Base-by-base conservation (phyloP, 2,329 filamentous ascomycete genomes). In the Aureobasidium mangrovei region DNA sequence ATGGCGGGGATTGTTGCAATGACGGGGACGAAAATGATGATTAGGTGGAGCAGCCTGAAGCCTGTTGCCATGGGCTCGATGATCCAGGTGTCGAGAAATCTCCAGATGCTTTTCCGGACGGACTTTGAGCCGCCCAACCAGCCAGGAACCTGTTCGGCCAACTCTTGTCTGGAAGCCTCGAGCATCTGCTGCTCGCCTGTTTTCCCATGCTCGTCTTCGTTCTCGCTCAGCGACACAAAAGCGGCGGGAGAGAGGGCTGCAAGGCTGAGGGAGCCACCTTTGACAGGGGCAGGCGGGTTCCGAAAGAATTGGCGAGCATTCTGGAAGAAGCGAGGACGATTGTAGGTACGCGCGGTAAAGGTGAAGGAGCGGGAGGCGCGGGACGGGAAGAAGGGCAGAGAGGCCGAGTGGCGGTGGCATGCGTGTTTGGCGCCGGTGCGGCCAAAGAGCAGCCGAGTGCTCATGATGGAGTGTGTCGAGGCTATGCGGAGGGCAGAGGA, bases 181-280 rank as follows among this genome's bases (percentile, higher is more conserved):
- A 96, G 79, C 91, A 96, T 96, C 60, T 88, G 85, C 69, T 80
- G 80, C 71, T 96, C 91, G 28, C 82, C 81, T 2, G 91, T 95
- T 64, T 85, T 76, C 28, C 72, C 73, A 61, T 74, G 69, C 42
- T 69, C 66, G 9, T 76, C 70, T 8, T 68, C 63, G 42, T 78
- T 71, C 58, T 80, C 74, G 46, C 76, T 75, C 41, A 84, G 70
- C 53, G 78, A 72, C 38, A 85, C 75, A 58, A 84, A 83, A 1
- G 77, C 80, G 4, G 74, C 76, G 0, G 82, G 80, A 27, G 74
- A 78, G 48, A 84, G 67, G 5, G 71, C 58, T 4, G 67, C 63
- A 32, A 69, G 61, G 26, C 72, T 61, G 10, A 64, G 55, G 38
- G 62, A 62, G 31, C 65, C 65, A 35, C 66, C 64, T 33, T 66